Base-by-base conservation (phyloP, 2,329 filamentous ascomycete genomes). In the Graphilbum ipis-grandicollis region DNA sequence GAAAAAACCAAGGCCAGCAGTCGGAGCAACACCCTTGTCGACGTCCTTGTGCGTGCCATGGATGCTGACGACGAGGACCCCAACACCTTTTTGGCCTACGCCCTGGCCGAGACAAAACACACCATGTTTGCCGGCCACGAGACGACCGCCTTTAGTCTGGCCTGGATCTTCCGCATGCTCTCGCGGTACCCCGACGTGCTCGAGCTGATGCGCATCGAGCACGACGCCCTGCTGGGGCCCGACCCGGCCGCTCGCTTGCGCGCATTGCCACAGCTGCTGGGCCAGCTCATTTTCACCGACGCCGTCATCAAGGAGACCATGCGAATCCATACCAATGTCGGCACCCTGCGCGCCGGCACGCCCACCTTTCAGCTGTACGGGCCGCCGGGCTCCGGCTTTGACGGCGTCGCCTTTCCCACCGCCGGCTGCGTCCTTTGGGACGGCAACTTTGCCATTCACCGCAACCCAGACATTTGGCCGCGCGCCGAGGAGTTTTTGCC, bases 221-320 rank as follows among this genome's bases (percentile, higher is more conserved):
- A 68, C 43, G 61, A 68, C 43, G 48, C 52, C 2, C 56, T 73
- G 12, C 65, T 71, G 33, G 39, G 39, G 17, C 19, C 31, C 4
- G 56, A 62, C 30, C 46, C 54, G 19, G 51, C 56, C 12, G 51
- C 53, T 3, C 56, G 56, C 4, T 70, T 21, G 46, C 53, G 31
- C 43, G 56, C 12, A 50, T 64, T 21, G 57, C 65, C 5, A 49
- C 58, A 39, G 23, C 54, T 64, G 13, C 55, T 74, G 37, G 67
- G 65, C 47, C 55, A 59, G 21, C 56, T 74, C 14, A 56, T 58
- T 1, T 73, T 69, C 47, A 69, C 66, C 3, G 55, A 52, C 9
- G 68, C 67, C 31, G 60, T 70, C 17, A 60, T 71, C 42, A 68
- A 70, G 44, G 71, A 75, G 50, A 55, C 60, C 0, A 52, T 73